Conservation (phyloP, 495 filamentous ascomycete species). For the Platismatia glauca region DNA sequence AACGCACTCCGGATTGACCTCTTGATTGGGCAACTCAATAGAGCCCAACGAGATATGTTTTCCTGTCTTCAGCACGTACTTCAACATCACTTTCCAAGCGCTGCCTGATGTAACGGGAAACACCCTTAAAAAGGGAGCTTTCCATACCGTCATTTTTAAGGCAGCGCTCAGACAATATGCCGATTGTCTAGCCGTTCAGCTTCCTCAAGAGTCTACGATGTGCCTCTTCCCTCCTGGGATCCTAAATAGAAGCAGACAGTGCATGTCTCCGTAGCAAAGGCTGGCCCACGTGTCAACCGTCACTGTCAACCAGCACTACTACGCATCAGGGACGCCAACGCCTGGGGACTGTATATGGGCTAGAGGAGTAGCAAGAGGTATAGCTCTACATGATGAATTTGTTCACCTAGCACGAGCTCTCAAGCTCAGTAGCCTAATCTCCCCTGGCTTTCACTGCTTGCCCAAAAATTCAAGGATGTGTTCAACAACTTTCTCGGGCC, state of each 20-base stretch:
- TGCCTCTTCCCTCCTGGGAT: neutral
- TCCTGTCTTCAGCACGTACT: neutral
- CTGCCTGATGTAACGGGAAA: neutral
- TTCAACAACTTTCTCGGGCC: conserved; percentile 45
- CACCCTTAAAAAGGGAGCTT: neutral
- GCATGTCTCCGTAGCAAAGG: neutral
- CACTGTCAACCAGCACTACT: neutral
- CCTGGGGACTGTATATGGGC: neutral
- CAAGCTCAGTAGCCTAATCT: neutral
- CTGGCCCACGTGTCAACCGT: neutral
- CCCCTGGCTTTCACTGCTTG: neutral
- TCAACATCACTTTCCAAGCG: neutral
- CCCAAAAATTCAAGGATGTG: conserved; percentile 41
- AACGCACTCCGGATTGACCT: neutral
- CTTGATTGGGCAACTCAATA: neutral
- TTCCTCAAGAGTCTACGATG: neutral
- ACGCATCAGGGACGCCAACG: neutral
- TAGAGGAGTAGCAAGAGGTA: neutral
- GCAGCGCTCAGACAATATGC: neutral
- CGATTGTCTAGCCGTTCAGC: neutral
- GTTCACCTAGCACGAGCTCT: neutral
- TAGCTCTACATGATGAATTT: neutral
- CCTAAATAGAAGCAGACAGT: neutral
- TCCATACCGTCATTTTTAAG: neutral
- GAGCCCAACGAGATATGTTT: neutral